Evolutionary conservation across 106 monocot genomes (phyloP), one percentile per base, ranked within the genome.

Genomic region (Dioscorea zingiberensis): DNA sequence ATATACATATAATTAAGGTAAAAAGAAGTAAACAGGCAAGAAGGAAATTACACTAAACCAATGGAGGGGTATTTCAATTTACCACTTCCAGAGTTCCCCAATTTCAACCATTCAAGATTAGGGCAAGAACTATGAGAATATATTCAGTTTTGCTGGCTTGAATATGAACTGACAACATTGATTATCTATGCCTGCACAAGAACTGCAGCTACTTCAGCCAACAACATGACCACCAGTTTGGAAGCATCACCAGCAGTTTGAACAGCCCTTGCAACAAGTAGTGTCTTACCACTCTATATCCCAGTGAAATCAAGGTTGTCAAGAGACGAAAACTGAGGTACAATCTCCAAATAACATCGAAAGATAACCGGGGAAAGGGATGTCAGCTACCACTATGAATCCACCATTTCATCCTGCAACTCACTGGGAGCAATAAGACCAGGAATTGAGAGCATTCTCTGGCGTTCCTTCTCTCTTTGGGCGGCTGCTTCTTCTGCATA

Each of bases 331-430:
- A 16, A 62, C 26, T 61, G 27, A 63, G 66, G 11, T 18, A n/a
- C 38, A 38, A 38, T 38, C 38, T 38, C 38, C 38, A 38, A 38
- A 58, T 47, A 54, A 10, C 25, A 24, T 32, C 17, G 21, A 13
- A 58, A 63, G 4, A 15, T 26, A 13, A 21, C 38, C 38, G 38
- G 38, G 38, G 25, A 21, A 1, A 16, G 7, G 1, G 49, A 26
- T 29, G 5, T 47, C 17, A 16, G 38, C 38, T 38, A 10, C 38
- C 17, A 55, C 68, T 86, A 98, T 18, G 92, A 89, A 69, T 98
- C 97, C 3, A 98, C 82, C 92, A 92, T 98, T 62, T 98, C 97
- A 74, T 98, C 97, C 54, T 98, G 97, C 70, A 98, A 71, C 78
- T 98, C 92, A 61, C 74, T 98, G 1, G 97, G 97, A 28, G 97